Percentiles rank a stretch among this genome's conserved stretches.
phyloP scores from a whole-genome alignment of 208 protist genomes.

The Leishmania lainsoni region DNA sequence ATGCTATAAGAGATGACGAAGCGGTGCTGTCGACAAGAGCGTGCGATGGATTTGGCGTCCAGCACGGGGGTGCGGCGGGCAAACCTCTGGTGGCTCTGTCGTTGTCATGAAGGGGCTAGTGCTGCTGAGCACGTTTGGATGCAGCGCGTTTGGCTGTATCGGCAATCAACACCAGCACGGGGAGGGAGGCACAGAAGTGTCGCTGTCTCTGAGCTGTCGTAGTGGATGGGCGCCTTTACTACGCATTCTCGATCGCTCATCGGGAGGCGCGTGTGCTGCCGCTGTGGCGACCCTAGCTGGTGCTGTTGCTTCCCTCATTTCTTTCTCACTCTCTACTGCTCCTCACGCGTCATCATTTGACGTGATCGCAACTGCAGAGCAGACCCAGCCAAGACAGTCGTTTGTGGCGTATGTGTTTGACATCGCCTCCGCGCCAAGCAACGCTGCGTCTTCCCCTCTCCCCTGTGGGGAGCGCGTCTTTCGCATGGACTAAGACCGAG shows the following conservation, averaged over 20 bases:
- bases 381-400: background rate
- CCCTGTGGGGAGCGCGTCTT: too few species aligned
- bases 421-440: background rate
- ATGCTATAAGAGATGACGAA: slow-evolving; percentile 28
- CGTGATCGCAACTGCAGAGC: background rate
- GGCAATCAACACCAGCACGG: background rate
- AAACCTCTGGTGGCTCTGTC: background rate
- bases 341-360: background rate
- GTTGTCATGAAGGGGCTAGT: background rate
- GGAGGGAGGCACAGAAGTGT: background rate
- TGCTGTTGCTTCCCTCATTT: background rate
- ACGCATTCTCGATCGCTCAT: background rate
- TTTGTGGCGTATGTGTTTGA: background rate
- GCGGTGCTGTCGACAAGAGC: slow-evolving; percentile 4
- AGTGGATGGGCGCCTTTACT: background rate
- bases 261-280: too few species aligned
- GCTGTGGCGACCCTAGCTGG: background rate
- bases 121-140: background rate
- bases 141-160: background rate
- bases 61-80: background rate
- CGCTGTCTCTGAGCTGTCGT: background rate
- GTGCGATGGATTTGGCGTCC: slow-evolving; percentile 12
- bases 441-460: background rate
- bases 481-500: too few species aligned
- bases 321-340: background rate